Conservation (phyloP, 495 filamentous ascomycete genomes). For the Filosporella fistucella region DNA sequence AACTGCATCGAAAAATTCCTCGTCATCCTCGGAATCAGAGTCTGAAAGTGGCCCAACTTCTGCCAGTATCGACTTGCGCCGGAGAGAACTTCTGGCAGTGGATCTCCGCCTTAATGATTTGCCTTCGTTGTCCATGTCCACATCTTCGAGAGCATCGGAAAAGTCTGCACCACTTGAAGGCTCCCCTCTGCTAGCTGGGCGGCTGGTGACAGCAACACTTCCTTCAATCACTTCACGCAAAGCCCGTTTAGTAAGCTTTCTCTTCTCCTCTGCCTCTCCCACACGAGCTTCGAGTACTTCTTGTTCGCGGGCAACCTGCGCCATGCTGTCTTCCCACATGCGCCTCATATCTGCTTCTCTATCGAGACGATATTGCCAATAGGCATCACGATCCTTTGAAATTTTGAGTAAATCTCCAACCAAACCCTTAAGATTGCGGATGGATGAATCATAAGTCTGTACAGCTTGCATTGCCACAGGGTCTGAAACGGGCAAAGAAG, state of each 20-base stretch:
- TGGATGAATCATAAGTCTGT: conserved; percentile 83
- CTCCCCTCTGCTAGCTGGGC: conserved; percentile 32
- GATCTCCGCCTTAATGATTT: conserved; percentile 33
- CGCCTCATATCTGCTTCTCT: conserved; percentile 81
- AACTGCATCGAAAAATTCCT: conserved; percentile 97
- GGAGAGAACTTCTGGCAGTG: conserved; percentile 35
- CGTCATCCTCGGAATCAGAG: conserved; percentile 77
- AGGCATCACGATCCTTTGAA: conserved; percentile 85
- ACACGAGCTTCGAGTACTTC: conserved; percentile 84
- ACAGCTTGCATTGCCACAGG: conserved; percentile 72
- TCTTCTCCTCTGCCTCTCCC: conserved; percentile 85
- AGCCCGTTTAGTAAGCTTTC: conserved; percentile 83
- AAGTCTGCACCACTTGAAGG: conserved; percentile 20
- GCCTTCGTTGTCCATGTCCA: conserved; percentile 20
- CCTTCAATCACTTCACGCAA: conserved; percentile 81
- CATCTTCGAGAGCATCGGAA: conserved; percentile 29
- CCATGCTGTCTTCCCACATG: conserved; percentile 99
- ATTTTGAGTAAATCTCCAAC: conserved; percentile 87
- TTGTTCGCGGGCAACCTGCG: conserved; percentile 85
- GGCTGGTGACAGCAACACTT: conserved; percentile 39
- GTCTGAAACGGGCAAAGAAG: conserved; percentile 66
- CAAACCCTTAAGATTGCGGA: conserved; percentile 79
- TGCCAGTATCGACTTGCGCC: conserved; percentile 54
- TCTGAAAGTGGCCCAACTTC: conserved; percentile 65
- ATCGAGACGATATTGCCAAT: conserved; percentile 94